These are phyloP conservation scores for Geranium incanum DNA, from an alignment of 441 rosid species.

Conservation along the genomic window DNA sequence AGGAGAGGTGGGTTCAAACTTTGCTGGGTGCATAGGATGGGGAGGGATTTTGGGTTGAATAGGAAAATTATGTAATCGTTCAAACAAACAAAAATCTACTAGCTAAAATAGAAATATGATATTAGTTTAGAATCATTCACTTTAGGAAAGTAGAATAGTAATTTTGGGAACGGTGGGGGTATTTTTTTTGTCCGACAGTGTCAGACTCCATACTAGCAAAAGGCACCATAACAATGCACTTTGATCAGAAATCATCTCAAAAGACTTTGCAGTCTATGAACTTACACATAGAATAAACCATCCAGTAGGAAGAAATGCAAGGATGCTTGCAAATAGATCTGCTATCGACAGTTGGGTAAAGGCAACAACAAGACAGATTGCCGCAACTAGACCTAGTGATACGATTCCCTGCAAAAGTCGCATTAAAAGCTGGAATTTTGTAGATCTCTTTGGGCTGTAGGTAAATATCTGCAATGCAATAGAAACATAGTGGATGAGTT, in stretches of 20 bases:
- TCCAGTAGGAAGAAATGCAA: conserved; percentile 92
- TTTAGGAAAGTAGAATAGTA: not conserved
- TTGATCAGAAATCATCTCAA: not conserved
- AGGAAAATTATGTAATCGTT: no score
- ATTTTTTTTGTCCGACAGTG: not conserved
- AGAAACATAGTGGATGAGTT: conserved; percentile 7
- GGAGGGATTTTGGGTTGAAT: no score
- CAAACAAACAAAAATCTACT: not conserved
- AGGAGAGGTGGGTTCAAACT: no score
- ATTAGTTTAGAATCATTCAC: not conserved
- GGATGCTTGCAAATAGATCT: conserved; percentile 73
- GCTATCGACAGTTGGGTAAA: conserved; percentile 40
- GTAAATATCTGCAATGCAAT: conserved; percentile 67
- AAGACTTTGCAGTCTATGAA: conserved; percentile 4
- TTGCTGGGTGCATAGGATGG: no score
- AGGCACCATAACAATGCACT: conserved; percentile 1
- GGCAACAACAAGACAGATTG: conserved; percentile 56
- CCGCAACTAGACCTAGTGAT: conserved; percentile 71
- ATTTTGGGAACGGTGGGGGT: not conserved
- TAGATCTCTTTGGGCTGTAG: conserved; percentile 95
- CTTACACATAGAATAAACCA: conserved; percentile 95
- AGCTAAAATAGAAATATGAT: not conserved
- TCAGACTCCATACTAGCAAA: not conserved
- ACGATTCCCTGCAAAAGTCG: conserved; percentile 82
- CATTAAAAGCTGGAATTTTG: conserved; percentile 85